Evolutionary conservation across 805 yeast species (phyloP), one percentile per base, ranked within the genome.

Genomic region (Cyberlindnera galapagoensis): DNA sequence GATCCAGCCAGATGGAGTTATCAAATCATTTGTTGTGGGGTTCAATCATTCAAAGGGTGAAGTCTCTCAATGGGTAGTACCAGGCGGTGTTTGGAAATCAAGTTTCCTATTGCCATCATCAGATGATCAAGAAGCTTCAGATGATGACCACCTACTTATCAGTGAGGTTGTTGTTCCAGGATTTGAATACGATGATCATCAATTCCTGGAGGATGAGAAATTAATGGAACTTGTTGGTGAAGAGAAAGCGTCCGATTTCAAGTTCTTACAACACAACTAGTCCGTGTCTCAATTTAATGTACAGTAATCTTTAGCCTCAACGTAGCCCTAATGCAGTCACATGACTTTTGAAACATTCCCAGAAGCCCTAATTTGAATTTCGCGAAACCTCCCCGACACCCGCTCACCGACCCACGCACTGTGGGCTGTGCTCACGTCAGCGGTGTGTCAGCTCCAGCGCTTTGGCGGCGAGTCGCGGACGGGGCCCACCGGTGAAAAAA

Each of bases 131-230:
- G 12, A 16, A 6, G 65, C 53, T 22, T 46, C 55, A 19, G 44
- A 45, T 13, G 54, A 63, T 20, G 73, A 70, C 26, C 62, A 58
- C 31, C 42, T 72, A 18, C 50, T 69, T 33, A 70, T 71, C 26
- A 70, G 76, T 46, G 77, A 72, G 42, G 74, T 74, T 14, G 80
- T 74, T 13, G 76, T 73, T 9, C 80, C 80, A 5, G 80, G 80
- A 0, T 74, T 74, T 44, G 79, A 74, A 34, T 74, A 61, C 40
- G 63, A 60, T 9, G 80, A 74, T 40, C 76, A 71, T 40, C 49
- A 54, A 26, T 70, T 70, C 44, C 55, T 72, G 59, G 41, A 55
- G 9, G 53, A 57, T 13, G 52, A 56, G 2, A 57, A 52, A 17
- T 47, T 71, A 24, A 40, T 28, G 4, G 36, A 41, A 5, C 44